phyloP scores from a whole-genome alignment of 2,329 filamentous ascomycete species.

The Diaporthe longicolla region DNA sequence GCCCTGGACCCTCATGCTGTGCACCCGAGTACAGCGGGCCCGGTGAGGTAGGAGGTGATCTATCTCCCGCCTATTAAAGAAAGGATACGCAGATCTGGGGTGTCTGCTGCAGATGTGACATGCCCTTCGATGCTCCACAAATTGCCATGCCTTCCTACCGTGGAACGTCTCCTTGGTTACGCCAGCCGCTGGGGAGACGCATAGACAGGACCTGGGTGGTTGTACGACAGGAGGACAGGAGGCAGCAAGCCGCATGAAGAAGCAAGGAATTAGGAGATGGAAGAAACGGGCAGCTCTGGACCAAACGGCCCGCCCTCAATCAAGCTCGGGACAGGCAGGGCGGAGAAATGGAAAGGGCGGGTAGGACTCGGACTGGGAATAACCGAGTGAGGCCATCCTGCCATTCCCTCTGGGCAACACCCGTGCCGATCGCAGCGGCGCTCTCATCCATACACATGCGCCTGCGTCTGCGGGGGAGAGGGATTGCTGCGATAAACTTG shows the following conservation, averaged over 20 bases:
- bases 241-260: slow-evolving; percentile 16
- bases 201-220: slow-evolving; percentile 12
- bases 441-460: background rate
- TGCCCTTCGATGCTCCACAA: background rate
- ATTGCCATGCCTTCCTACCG: slow-evolving; percentile 14
- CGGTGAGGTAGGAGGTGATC: slow-evolving; percentile 36
- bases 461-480: background rate
- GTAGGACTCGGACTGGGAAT: slow-evolving; percentile 24
- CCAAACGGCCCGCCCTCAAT: slow-evolving; percentile 11
- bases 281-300: background rate
- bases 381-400: slow-evolving; percentile 34
- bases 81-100: slow-evolving; percentile 23
- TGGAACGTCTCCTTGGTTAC: slow-evolving; percentile 10
- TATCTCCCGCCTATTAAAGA: slow-evolving; percentile 33
- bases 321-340: slow-evolving; percentile 24
- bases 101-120: slow-evolving; percentile 23
- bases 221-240: slow-evolving; percentile 16
- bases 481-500: slow-evolving; percentile 23
- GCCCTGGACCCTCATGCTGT: slow-evolving; percentile 24
- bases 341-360: slow-evolving; percentile 19
- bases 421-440: slow-evolving; percentile 29
- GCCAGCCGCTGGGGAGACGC: slow-evolving; percentile 8
- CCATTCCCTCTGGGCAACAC: slow-evolving; percentile 14
- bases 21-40: slow-evolving; percentile 29
- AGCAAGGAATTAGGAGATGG: background rate